Evolutionary conservation across 2,329 filamentous ascomycete genomes (phyloP).

Genomic region (Trichoderma endophyticum): DNA sequence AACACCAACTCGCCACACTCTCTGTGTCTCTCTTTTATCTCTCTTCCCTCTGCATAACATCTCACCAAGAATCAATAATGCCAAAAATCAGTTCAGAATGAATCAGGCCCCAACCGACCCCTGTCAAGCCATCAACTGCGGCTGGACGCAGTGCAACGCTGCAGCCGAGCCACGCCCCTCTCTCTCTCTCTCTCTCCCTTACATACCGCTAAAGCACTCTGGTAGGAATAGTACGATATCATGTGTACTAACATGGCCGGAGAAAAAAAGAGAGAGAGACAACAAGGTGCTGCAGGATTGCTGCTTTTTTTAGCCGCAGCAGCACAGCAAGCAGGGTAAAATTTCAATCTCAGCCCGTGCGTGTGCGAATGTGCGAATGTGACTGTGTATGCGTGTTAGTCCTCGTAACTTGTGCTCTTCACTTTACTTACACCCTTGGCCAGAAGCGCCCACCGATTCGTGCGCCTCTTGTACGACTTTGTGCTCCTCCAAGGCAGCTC

Average conservation of each 20-base stretch:
- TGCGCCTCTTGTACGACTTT: neutral
- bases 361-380: neutral
- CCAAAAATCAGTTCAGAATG: neutral
- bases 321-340: neutral
- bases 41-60: neutral
- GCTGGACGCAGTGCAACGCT: neutral
- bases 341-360: neutral
- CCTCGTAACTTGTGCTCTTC: neutral
- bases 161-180: constrained; percentile 1
- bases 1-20: neutral
- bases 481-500: neutral
- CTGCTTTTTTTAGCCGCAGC: neutral
- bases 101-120: neutral
- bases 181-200: neutral
- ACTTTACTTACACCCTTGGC: neutral
- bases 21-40: neutral
- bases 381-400: neutral
- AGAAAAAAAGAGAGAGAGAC: neutral
- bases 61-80: neutral
- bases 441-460: neutral
- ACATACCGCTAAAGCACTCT: neutral
- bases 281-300: neutral
- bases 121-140: constrained; percentile 7
- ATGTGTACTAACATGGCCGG: neutral
- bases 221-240: neutral